Conservation (phyloP, 495 filamentous ascomycete species). For the Aspergillus bertholletiae region DNA sequence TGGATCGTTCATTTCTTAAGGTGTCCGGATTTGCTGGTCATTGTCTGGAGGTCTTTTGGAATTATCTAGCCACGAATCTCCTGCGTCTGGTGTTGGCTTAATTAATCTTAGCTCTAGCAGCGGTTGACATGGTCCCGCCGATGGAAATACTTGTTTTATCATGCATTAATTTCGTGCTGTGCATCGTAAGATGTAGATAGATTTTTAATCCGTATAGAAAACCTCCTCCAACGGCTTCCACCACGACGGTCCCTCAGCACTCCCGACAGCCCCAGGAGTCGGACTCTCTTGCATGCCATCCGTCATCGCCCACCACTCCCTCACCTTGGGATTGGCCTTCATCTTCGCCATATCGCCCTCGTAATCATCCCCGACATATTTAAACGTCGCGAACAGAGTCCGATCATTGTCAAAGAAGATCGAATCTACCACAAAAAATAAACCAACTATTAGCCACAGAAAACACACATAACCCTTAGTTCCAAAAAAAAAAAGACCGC, state of each 20-base stretch:
- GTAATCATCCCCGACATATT: constrained; percentile 68
- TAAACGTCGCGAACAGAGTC: constrained; percentile 69
- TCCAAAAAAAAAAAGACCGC: background rate
- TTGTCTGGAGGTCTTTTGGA: constrained; percentile 4
- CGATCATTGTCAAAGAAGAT: constrained; percentile 65
- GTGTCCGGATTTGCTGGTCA: constrained; percentile 7
- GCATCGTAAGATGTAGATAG: background rate
- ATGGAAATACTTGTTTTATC: background rate
- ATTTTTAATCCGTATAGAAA: constrained; percentile 52
- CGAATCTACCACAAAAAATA: constrained; percentile 55
- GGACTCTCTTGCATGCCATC: constrained; percentile 65
- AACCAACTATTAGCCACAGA: background rate
- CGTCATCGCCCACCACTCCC: constrained; percentile 78
- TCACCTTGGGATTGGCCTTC: constrained; percentile 63
- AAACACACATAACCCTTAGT: background rate
- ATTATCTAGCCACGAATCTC: background rate
- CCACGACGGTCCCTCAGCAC: constrained; percentile 63
- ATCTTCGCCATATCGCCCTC: constrained; percentile 70
- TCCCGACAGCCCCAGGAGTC: constrained; percentile 59
- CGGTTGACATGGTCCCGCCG: background rate
- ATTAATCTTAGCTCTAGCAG: background rate
- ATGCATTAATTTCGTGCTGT: constrained; percentile 27
- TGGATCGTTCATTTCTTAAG: constrained; percentile 1
- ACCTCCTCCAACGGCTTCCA: constrained; percentile 72
- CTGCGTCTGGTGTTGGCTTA: background rate